phyloP scores from a whole-genome alignment of 2,329 filamentous ascomycete genomes.

The Aspergillus candidus region DNA sequence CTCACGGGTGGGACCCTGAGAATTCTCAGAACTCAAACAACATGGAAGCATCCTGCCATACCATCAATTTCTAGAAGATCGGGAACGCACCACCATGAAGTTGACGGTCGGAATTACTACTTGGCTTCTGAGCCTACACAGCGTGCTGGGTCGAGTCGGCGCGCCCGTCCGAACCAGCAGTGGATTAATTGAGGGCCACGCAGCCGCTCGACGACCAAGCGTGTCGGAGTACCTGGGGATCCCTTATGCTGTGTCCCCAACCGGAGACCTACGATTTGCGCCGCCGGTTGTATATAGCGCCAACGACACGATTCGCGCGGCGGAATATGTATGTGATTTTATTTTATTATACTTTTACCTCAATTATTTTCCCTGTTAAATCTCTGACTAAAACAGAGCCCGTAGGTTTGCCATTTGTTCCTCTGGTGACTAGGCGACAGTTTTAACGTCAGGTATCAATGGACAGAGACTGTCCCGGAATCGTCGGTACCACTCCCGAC shows the following conservation, averaged over 20 bases:
- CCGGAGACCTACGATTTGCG: slow-evolving; percentile 22
- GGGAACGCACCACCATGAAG: too few species aligned
- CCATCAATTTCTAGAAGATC: too few species aligned
- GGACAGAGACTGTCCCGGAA: slow-evolving; percentile 20
- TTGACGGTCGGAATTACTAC: too few species aligned
- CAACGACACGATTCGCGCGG: slow-evolving; percentile 7
- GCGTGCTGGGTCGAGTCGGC: background rate
- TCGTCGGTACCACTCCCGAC: slow-evolving; percentile 10
- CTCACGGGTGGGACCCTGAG: too few species aligned
- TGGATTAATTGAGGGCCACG: slow-evolving; percentile 19
- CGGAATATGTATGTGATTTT: slow-evolving; percentile 9
- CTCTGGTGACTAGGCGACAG: too few species aligned
- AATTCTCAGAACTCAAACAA: too few species aligned
- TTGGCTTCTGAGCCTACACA: too few species aligned
- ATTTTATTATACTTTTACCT: background rate
- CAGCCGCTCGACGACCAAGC: slow-evolving; percentile 6
- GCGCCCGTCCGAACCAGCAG: slow-evolving; percentile 16
- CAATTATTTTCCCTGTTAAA: background rate
- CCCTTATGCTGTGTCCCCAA: slow-evolving; percentile 23
- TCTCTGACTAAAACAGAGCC: slow-evolving; percentile 6
- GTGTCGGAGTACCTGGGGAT: slow-evolving; percentile 25
- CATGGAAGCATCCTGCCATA: too few species aligned
- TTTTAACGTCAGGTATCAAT: too few species aligned
- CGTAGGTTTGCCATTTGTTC: slow-evolving; percentile 5
- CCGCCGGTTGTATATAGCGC: slow-evolving; percentile 15